Evolutionary conservation across 2,329 filamentous ascomycete species (phyloP).

Genomic region (Arachnomyces sp.): DNA sequence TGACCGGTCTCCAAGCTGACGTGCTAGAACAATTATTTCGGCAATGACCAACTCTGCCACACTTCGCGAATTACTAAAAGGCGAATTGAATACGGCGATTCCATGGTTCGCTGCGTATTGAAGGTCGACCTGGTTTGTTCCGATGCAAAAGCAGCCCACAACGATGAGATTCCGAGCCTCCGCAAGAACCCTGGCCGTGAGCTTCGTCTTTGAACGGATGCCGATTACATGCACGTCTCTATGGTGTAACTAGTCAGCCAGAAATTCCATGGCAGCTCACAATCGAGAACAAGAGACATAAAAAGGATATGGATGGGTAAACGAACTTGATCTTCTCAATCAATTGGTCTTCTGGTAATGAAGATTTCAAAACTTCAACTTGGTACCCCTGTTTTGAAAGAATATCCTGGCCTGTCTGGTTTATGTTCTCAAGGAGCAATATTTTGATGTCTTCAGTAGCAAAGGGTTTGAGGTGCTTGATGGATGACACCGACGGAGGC

Average conservation of each 20-base stretch:
- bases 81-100: slow-evolving; percentile 98
- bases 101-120: slow-evolving; percentile 45
- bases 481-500: slow-evolving; percentile 33
- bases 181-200: slow-evolving; percentile 74
- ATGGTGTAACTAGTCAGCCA: slow-evolving; percentile 11
- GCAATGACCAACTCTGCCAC: slow-evolving; percentile 93
- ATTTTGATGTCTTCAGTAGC: slow-evolving; percentile 96
- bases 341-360: slow-evolving; percentile 82
- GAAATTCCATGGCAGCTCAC: slow-evolving; percentile 6
- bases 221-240: slow-evolving; percentile 96
- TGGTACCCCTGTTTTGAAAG: slow-evolving; percentile 84
- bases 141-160: slow-evolving; percentile 97
- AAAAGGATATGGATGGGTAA: slow-evolving; percentile 2
- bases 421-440: slow-evolving; percentile 90
- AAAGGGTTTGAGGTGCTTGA: slow-evolving; percentile 87
- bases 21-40: slow-evolving; percentile 85
- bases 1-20: slow-evolving; percentile 87
- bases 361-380: slow-evolving; percentile 84
- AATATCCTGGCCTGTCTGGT: slow-evolving; percentile 78
- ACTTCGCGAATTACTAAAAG: slow-evolving; percentile 94
- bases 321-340: slow-evolving; percentile 90
- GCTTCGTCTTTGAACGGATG: slow-evolving; percentile 95
- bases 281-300: slow-evolving; percentile 3
- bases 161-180: slow-evolving; percentile 93
- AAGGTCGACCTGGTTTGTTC: slow-evolving; percentile 58